Evolutionary conservation across 768 basidiomycete genomes (phyloP).

Genomic region (Sistotremastrum suecicum): DNA sequence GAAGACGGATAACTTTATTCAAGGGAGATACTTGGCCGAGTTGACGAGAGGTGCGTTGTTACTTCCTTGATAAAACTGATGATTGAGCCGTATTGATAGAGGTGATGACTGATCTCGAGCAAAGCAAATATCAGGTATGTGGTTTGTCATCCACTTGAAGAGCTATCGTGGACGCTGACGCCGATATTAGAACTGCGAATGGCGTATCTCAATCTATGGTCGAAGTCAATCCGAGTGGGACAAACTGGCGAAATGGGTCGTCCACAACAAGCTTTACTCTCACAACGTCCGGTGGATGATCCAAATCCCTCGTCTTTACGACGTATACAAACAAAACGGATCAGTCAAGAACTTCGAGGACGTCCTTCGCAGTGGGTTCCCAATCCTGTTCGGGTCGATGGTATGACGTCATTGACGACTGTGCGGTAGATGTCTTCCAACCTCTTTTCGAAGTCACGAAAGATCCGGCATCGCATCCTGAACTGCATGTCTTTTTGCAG

Average conservation of each 20-base stretch:
- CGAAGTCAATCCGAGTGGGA: conserved; percentile 83
- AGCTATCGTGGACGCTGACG: background rate
- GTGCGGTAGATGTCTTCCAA: conserved; percentile 63
- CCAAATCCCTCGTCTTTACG: conserved; percentile 88
- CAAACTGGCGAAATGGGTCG: conserved; percentile 94
- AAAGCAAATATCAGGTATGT: conserved; percentile 90
- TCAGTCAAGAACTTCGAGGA: conserved; percentile 80
- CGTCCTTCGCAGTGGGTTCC: conserved; percentile 65
- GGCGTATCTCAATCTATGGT: conserved; percentile 94
- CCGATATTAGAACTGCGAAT: conserved; percentile 73
- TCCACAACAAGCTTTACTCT: conserved; percentile 83
- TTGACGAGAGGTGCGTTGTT: conserved; percentile 80
- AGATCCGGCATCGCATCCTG: conserved; percentile 80
- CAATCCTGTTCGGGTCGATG: background rate
- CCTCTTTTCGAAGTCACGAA: conserved; percentile 95
- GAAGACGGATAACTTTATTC: conserved; percentile 91
- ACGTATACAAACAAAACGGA: conserved; percentile 85
- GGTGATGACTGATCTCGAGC: conserved; percentile 94
- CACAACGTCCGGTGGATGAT: conserved; percentile 98
- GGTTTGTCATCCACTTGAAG: background rate
- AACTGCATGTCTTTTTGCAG: conserved; percentile 89
- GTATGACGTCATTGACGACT: background rate
- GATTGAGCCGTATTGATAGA: conserved; percentile 33
- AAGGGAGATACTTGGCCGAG: conserved; percentile 90
- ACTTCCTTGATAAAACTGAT: background rate